Evolutionary conservation across 331 rosid genomes (phyloP), one percentile per base, ranked within the genome.

Genomic region (Rosa hybrid): DNA sequence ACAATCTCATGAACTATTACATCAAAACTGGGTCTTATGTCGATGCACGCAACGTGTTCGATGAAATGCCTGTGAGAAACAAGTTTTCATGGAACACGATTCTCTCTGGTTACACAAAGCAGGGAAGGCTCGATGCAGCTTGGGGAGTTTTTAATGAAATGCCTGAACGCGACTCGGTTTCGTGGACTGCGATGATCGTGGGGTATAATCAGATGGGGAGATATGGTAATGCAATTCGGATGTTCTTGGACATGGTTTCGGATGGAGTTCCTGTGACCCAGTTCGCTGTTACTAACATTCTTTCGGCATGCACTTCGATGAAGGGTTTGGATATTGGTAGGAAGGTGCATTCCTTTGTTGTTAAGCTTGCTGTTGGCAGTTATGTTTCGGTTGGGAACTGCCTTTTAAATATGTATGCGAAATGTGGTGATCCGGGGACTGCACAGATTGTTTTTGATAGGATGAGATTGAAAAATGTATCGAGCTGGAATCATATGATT

Each of bases 401-500:
- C 5, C 79, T 92, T 83, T 83, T 94, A n/a, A 94, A 92, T 83
- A 94, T 94, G 98, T 94, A 94, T 82, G 90, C 87, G 41, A 94
- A 92, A 83, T 85, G 89, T 6, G 91, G 98, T 13, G 90, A 92
- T 84, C 83, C 86, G 1, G 59, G 84, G 25, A 88, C 75, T 21
- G 97, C 93, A 3, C 84, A 83, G 70, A 74, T 82, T 68, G 92
- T 94, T 79, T 92, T 91, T 44, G 85, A 92, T 23, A 80, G 89
- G 82, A 91, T 92, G 90, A 88, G 89, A 77, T 41, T 83, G 70
- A 92, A 78, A 80, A 83, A 92, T 78, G 78, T 77, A 39, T 86
- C 91, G 4, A 92, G 86, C 76, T 94, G 93, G 93, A 92, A 91
- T 81, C 80, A 82, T 34, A 73, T 94, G 93, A 89, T 94, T 85